These are phyloP conservation scores for Nigrospora osmanthi DNA, from an alignment of 2,329 filamentous ascomycete species.

Conservation along the genomic window DNA sequence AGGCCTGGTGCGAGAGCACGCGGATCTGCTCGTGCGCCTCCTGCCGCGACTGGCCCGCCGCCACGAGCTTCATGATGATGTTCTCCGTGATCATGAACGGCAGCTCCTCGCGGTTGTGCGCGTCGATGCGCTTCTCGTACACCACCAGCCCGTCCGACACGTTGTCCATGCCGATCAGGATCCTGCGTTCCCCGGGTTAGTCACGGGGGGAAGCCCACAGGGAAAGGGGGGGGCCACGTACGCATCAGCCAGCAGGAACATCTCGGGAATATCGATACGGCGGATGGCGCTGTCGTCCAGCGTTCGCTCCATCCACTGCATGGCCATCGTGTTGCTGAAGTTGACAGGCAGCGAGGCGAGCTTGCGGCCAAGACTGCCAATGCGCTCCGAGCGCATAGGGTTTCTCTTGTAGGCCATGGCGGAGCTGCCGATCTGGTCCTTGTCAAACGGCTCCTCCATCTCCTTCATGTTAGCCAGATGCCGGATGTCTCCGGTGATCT, in stretches of 20 bases:
- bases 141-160: slow-evolving; percentile 64
- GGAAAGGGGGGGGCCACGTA: neutral
- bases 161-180: slow-evolving; percentile 62
- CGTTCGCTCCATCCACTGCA: slow-evolving; percentile 71
- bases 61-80: slow-evolving; percentile 19
- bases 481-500: slow-evolving; percentile 35
- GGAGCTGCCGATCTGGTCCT: slow-evolving; percentile 58
- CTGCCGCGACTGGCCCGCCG: slow-evolving; percentile 18
- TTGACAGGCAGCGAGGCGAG: slow-evolving; percentile 25
- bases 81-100: slow-evolving; percentile 69
- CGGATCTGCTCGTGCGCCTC: slow-evolving; percentile 50
- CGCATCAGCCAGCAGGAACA: slow-evolving; percentile 7
- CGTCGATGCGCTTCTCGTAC: slow-evolving; percentile 66
- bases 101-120: slow-evolving; percentile 55
- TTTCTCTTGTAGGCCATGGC: slow-evolving; percentile 60
- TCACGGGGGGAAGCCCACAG: neutral
- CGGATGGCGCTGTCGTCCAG: slow-evolving; percentile 71
- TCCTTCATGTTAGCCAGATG: slow-evolving; percentile 73
- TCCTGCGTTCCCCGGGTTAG: slow-evolving; percentile 26
- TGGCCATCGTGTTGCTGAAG: slow-evolving; percentile 58
- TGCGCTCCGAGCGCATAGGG: slow-evolving; percentile 34
- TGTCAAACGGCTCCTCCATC: slow-evolving; percentile 70
- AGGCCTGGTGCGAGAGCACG: slow-evolving; percentile 72
- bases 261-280: slow-evolving; percentile 57
- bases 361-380: slow-evolving; percentile 22